These are phyloP conservation scores for Thoreauomyces humboldtii DNA, from an alignment of 192 early-diverging fungal species.

Conservation along the genomic window DNA sequence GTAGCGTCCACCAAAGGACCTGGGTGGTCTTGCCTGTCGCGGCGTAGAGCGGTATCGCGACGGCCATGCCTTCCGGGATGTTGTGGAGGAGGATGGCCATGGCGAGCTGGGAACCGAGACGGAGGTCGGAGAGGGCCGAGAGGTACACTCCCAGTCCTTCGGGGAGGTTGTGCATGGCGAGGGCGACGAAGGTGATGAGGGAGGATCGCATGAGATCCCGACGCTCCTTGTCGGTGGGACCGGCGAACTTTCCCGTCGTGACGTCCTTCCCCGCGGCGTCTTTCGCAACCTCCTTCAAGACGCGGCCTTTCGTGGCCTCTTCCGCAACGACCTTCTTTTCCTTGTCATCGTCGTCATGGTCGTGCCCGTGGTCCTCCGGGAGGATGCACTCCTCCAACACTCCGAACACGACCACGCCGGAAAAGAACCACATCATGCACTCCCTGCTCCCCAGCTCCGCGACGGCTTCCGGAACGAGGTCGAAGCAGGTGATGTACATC, in stretches of 20 bases:
- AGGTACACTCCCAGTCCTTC: conserved; percentile 55
- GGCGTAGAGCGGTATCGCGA: conserved; percentile 54
- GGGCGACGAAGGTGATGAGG: conserved; percentile 50
- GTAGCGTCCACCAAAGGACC: conserved; percentile 47
- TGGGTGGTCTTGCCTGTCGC: conserved; percentile 34
- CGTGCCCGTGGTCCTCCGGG: conserved; percentile 35
- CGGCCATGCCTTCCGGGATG: conserved; percentile 57
- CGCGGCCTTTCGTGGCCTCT: conserved; percentile 1
- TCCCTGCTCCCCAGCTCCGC: conserved; percentile 38
- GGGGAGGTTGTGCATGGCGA: conserved; percentile 51
- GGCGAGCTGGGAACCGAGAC: conserved; percentile 47
- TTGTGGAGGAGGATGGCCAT: conserved; percentile 54
- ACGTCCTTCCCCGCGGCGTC: neutral
- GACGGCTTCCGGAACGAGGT: conserved; percentile 47
- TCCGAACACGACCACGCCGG: conserved; percentile 46
- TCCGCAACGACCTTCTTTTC: conserved; percentile 18
- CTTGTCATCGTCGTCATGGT: conserved; percentile 23
- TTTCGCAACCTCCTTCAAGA: conserved; percentile 6
- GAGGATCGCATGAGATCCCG: conserved; percentile 41
- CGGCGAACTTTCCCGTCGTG: neutral
- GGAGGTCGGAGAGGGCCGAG: conserved; percentile 37
- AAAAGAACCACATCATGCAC: conserved; percentile 50
- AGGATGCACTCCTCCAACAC: conserved; percentile 37
- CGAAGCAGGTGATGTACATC: conserved; percentile 57
- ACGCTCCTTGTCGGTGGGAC: conserved; percentile 26